Percentiles rank a stretch among this genome's conserved stretches.
Conservation (phyloP, 2,329 filamentous ascomycete genomes). For the Cladosporium sphaerospermum region DNA sequence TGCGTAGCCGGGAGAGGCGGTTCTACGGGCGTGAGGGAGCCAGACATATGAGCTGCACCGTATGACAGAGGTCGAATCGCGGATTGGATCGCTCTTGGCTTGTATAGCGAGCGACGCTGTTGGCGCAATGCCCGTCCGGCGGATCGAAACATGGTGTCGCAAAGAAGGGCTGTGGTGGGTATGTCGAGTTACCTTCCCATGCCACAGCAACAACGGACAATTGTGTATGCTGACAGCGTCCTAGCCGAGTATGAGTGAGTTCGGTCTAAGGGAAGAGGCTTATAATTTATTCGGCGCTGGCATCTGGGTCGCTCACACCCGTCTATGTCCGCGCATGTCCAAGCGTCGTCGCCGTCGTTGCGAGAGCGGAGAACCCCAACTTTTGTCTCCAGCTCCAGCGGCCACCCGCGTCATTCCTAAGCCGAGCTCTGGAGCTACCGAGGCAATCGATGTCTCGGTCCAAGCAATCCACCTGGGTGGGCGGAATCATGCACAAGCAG, state of each 20-base stretch:
- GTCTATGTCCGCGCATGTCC: conserved; percentile 6
- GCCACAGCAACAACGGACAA: too few relatives aligned
- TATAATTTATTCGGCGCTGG: too few relatives aligned
- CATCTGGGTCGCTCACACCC: background rate
- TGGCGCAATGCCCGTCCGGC: conserved; percentile 25
- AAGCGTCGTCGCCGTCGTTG: background rate
- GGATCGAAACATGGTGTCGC: conserved; percentile 22
- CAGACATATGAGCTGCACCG: conserved; percentile 40
- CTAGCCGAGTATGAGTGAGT: background rate
- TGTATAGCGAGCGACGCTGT: conserved; percentile 21
- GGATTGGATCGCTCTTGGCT: conserved; percentile 14
- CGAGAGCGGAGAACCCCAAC: background rate
- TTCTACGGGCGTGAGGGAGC: conserved; percentile 46
- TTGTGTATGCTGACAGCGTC: too few relatives aligned
- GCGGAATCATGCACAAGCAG: background rate
- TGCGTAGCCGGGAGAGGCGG: conserved; percentile 56
- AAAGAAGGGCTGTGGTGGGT: too few relatives aligned
- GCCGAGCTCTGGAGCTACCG: background rate
- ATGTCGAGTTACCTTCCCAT: too few relatives aligned
- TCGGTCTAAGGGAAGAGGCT: background rate
- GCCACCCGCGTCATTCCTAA: background rate
- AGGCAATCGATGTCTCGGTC: background rate
- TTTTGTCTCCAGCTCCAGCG: background rate
- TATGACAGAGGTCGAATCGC: conserved; percentile 20
- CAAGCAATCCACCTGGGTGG: background rate